phyloP scores from a whole-genome alignment of 2,329 filamentous ascomycete species.

The Fusarium humuli region DNA sequence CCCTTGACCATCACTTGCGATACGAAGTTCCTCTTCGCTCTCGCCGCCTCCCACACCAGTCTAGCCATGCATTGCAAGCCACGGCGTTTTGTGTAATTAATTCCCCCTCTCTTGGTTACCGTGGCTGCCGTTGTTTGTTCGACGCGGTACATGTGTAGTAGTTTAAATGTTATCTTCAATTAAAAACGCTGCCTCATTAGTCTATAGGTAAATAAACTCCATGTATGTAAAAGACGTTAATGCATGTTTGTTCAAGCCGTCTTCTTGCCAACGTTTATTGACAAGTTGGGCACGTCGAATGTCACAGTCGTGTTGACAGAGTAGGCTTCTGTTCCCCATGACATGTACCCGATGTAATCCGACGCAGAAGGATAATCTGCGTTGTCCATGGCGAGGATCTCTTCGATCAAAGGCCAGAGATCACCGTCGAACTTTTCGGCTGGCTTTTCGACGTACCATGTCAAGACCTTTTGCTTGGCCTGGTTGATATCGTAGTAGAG shows the following conservation, averaged over 20 bases:
- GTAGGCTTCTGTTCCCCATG: constrained; percentile 64
- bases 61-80: constrained; percentile 18
- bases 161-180: constrained; percentile 1
- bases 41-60: constrained; percentile 1
- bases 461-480: constrained; percentile 59
- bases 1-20: not conserved
- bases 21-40: constrained; percentile 13
- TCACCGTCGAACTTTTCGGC: constrained; percentile 60
- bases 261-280: constrained; percentile 51
- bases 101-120: not conserved
- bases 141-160: not conserved
- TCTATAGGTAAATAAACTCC: constrained; percentile 25
- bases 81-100: constrained; percentile 16
- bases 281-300: constrained; percentile 57
- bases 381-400: constrained; percentile 52
- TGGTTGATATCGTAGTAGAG: constrained; percentile 58
- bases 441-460: constrained; percentile 58
- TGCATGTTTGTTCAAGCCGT: not conserved
- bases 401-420: constrained; percentile 58
- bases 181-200: constrained; percentile 31
- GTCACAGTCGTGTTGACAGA: constrained; percentile 58
- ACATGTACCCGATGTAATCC: constrained; percentile 64
- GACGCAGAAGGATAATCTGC: constrained; percentile 52
- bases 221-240: constrained; percentile 11
- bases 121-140: constrained; percentile 13